Conservation (phyloP, 148 eudicot species). For the Persicaria maculosa region DNA sequence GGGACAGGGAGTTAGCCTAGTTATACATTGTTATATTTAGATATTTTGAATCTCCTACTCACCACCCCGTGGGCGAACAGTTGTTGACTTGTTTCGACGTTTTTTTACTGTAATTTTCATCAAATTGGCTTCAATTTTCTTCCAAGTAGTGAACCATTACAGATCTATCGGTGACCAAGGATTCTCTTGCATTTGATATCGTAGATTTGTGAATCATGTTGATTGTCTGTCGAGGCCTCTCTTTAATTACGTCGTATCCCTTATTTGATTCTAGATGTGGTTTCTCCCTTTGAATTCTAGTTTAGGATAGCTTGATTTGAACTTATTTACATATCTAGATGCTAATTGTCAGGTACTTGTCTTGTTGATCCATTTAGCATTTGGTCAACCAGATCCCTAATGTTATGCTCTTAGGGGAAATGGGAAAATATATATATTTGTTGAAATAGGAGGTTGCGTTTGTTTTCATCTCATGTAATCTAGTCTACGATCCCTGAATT, state of each 20-base stretch:
- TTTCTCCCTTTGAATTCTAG: background rate
- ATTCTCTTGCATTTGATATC: background rate
- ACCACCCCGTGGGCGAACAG: too few species aligned
- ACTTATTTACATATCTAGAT: background rate
- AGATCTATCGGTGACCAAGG: background rate
- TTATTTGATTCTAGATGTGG: background rate
- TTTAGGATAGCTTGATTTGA: background rate
- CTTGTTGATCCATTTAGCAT: background rate
- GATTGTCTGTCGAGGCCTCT: background rate
- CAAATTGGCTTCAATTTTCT: background rate
- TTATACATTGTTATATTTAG: too few species aligned
- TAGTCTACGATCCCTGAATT: background rate
- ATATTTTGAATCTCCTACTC: too few species aligned
- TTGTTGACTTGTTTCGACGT: background rate
- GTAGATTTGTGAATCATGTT: background rate
- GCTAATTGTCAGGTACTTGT: background rate
- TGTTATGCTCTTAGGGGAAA: background rate
- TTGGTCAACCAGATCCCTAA: background rate
- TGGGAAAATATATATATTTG: background rate
- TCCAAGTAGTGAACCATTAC: background rate
- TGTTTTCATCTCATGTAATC: background rate
- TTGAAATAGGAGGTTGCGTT: background rate
- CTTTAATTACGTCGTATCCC: background rate
- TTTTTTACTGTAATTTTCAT: too few species aligned
- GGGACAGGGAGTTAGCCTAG: too few species aligned